Evolutionary conservation across 2,329 filamentous ascomycete genomes (phyloP), one percentile per base, ranked within the genome.

Genomic region (Alternaria panax): DNA sequence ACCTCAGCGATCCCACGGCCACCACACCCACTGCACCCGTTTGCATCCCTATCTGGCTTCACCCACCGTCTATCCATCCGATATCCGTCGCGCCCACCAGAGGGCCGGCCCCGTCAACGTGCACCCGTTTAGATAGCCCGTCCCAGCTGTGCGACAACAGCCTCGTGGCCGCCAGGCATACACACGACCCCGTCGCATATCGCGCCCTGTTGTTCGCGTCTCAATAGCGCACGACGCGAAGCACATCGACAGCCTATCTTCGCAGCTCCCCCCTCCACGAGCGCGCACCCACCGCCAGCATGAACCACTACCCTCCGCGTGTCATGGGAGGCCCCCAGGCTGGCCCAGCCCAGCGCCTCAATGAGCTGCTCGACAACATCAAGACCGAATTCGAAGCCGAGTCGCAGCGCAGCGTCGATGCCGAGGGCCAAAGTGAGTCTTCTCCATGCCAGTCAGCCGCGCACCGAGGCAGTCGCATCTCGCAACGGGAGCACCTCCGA

Each of bases 331-430:
- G 83, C 64, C 75, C 75, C 63, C 75, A 75, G 54, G 72, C 66
- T 67, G 86, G 84, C 66, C 89, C 88, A 67, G 89, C 91, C 60
- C 86, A 84, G 81, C 92, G 95, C 69, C 85, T 98, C 71, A 92
- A 91, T 69, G 94, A 99, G 84, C 88, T 98, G 65, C 86, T 99
- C 75, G 94, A 98, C 57, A 90, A 93, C 78, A 88, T 99, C 71
- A 89, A 94, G 75, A 86, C 88, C 74, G 95, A 99, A 80, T 98
- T 97, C 70, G 94, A 98, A 68, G 89, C 85, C 62, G 91, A 96
- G 79, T 86, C 90, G 70, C 88, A 91, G 66, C 88, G 92, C 70
- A 91, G 88, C 66, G 92, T 92, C 77, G 92, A 92, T 71, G 96
- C 93, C 78, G 94, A 99, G 78, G 92, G 94, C 78, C 93, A 96